A percentile compares a stretch with the other conserved stretches of the same genome.
These are phyloP conservation scores for Achaetomiella virescens DNA, from an alignment of 495 filamentous ascomycete species.

Conservation along the genomic window DNA sequence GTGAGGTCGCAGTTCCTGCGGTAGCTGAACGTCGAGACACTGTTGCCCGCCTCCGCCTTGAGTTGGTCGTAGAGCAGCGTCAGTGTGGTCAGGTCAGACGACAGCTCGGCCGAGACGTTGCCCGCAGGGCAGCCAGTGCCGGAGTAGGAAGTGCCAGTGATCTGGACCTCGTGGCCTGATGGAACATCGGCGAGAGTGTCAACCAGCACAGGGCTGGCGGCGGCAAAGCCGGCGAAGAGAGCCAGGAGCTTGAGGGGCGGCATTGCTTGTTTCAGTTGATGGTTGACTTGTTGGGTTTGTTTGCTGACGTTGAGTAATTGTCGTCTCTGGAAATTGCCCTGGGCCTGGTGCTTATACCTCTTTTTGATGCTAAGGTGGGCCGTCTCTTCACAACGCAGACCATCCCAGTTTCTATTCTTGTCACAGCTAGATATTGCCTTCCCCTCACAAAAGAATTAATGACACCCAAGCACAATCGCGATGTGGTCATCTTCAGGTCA, in stretches of 20 bases:
- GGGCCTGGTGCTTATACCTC: background rate
- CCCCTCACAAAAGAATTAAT: too few species aligned
- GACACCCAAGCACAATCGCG: too few species aligned
- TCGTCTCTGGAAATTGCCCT: background rate
- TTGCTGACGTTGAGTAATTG: too few species aligned
- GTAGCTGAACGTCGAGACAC: constrained; percentile 31
- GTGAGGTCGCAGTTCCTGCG: constrained; percentile 50
- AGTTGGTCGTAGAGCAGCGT: constrained; percentile 44
- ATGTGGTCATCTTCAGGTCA: too few species aligned
- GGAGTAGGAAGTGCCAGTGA: constrained; percentile 40
- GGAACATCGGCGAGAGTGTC: constrained; percentile 15
- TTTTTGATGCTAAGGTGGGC: background rate
- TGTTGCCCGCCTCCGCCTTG: constrained; percentile 40
- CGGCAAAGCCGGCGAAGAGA: constrained; percentile 14
- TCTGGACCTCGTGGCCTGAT: constrained; percentile 27
- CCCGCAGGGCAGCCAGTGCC: constrained; percentile 47
- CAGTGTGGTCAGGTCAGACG: constrained; percentile 39
- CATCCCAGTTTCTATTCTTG: background rate
- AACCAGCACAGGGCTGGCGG: too few species aligned
- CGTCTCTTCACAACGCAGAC: background rate
- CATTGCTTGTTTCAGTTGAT: constrained; percentile 5
- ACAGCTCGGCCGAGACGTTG: constrained; percentile 35
- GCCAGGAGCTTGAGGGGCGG: constrained; percentile 9
- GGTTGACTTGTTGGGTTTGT: too few species aligned
- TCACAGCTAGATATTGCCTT: too few species aligned